These are phyloP conservation scores for Escallonia rubra DNA, from an alignment of 129 eudicot species.

Conservation along the genomic window DNA sequence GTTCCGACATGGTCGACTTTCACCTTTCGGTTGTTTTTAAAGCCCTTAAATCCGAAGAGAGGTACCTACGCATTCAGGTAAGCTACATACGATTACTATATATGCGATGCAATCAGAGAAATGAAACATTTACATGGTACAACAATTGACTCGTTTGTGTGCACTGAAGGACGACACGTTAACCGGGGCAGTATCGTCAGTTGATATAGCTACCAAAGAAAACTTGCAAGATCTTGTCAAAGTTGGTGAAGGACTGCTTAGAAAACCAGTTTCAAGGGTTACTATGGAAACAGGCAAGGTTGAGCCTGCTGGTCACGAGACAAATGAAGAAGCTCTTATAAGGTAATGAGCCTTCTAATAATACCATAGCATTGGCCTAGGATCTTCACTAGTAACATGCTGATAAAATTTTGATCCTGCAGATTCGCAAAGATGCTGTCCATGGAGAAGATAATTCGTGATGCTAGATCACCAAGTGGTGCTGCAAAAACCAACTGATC, in stretches of 20 bases:
- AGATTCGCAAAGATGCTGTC: no score
- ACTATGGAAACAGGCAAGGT: conserved; percentile 31
- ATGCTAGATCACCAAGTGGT: no score
- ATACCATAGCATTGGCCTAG: no score
- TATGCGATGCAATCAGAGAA: background rate
- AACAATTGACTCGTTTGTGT: no score
- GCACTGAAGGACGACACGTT: conserved; percentile 46
- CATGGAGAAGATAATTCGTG: no score
- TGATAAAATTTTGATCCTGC: no score
- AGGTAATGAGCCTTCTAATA: conserved; percentile 14
- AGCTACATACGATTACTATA: no score
- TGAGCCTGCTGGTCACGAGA: conserved; percentile 27
- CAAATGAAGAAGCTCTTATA: conserved; percentile 43
- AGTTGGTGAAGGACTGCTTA: conserved; percentile 39
- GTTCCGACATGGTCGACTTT: conserved; percentile 46
- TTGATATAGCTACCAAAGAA: conserved; percentile 40
- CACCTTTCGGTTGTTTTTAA: conserved; percentile 36
- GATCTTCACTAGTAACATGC: no score
- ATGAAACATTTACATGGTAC: background rate
- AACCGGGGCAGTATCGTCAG: conserved; percentile 30
- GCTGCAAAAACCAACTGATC: no score
- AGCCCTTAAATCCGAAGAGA: conserved; percentile 30
- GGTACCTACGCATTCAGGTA: conserved; percentile 63
- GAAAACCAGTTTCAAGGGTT: conserved; percentile 43
- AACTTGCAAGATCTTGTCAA: conserved; percentile 38